A percentile compares a stretch with the other conserved stretches of the same genome.
phyloP scores from a whole-genome alignment of 306 rosid genomes.

The Vachellia collinsii region DNA sequence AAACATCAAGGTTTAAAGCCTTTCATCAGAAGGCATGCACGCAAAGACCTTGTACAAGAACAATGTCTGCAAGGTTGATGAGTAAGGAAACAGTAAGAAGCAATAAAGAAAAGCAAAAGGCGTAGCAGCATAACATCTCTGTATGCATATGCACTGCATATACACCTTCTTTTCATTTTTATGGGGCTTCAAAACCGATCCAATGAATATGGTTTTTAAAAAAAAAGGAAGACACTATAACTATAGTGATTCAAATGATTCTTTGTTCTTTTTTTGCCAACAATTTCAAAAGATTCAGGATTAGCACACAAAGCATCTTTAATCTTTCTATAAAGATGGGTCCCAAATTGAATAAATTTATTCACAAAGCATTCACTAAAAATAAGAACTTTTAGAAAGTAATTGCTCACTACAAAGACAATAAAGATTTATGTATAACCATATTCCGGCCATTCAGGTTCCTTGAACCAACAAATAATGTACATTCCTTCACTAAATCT shows the following conservation, averaged over 20 bases:
- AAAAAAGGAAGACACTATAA: background rate
- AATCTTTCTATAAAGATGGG: background rate
- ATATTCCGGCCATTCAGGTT: constrained; percentile 2
- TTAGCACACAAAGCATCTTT: background rate
- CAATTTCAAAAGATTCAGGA: background rate
- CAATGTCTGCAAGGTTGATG: background rate
- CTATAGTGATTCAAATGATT: background rate
- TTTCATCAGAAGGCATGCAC: background rate
- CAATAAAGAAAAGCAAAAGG: constrained; percentile 30
- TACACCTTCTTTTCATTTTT: background rate
- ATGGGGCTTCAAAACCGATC: background rate
- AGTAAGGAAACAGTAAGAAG: background rate
- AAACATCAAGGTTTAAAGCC: background rate
- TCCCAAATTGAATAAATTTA: background rate
- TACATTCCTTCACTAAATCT: background rate
- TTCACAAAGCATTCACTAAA: background rate
- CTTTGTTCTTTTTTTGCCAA: background rate
- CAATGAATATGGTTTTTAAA: background rate
- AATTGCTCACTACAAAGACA: background rate
- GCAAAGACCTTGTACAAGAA: background rate
- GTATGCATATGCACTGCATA: background rate
- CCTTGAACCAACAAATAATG: constrained; percentile 16
- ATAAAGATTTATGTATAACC: background rate
- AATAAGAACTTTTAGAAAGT: background rate
- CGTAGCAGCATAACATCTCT: background rate